Base-by-base conservation (phyloP, 345 rosid genomes). In the sweet orange (Citrus sinensis) region DNA sequence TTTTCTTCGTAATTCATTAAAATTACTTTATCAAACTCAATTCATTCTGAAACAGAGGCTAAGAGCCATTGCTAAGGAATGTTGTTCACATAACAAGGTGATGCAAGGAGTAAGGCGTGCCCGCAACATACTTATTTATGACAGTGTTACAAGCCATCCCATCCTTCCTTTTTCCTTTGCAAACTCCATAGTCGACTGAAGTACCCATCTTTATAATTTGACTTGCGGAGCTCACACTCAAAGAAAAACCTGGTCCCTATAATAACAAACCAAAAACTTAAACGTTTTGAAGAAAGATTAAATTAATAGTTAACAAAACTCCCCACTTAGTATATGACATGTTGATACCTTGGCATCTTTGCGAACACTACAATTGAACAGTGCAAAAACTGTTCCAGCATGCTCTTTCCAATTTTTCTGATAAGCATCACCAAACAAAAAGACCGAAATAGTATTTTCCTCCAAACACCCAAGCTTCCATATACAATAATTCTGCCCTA, bases 341-440 rank as follows among this genome's bases (percentile, higher is more conserved):
- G 72, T 69, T 34, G 68, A 79, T 87, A 94, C 95, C 92, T 46
- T 71, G 63, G 73, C 42, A 62, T 90, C 97, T 79, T 85, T 92
- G 83, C 97, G 93, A 34, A 91, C 87, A 6, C 83, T 80, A 76
- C 93, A 91, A 80, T 88, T 90, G 78, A 92, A 96, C 20, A 94
- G 80, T 55, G 93, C 94, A 79, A 94, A 92, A 84, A 86, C 92
- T 1, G 97, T 83, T 82, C 97, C 99, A 29, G 87, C 90, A 71
- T 85, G 84, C 78, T 89, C 95, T 39, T 85, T 75, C 54, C 81
- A 62, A 84, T 88, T 85, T 76, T 84, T 84, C 84, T 85, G 84
- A 78, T 86, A 90, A 80, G 97, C 97, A 76, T 92, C 98, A 71
- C 97, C 93, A 85, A 96, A 96, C 89, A 96, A 85, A 87, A 96